These are phyloP conservation scores for Thelonectria blattea DNA, from an alignment of 2,329 filamentous ascomycete genomes.

Conservation along the genomic window DNA sequence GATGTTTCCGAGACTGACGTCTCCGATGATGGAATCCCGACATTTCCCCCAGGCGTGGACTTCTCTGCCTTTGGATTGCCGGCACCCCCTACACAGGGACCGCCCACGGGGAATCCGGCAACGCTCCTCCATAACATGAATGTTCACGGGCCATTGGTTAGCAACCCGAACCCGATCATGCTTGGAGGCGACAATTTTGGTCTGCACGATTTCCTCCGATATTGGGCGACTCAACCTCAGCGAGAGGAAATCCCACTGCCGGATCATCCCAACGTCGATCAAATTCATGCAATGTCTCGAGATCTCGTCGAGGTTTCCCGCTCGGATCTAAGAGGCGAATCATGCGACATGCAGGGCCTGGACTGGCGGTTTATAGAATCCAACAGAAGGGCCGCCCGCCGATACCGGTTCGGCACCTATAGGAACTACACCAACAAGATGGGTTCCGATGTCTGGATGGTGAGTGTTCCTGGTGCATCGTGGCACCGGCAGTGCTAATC, in stretches of 20 bases:
- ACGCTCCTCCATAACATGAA: conserved; percentile 1
- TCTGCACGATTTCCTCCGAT: conserved; percentile 56
- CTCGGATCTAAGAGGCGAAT: conserved; percentile 59
- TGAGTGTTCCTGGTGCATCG: conserved; percentile 44
- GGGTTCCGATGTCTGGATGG: conserved; percentile 54
- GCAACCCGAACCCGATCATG: conserved; percentile 44
- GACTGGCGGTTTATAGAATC: conserved; percentile 62
- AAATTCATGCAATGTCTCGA: conserved; percentile 29
- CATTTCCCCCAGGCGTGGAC: not conserved
- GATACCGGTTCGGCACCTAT: conserved; percentile 56
- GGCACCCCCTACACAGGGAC: not conserved
- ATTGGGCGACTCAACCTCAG: conserved; percentile 51
- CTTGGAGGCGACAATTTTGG: conserved; percentile 58
- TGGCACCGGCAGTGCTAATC: conserved; percentile 17
- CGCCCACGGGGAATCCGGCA: not conserved
- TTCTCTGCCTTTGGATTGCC: not conserved
- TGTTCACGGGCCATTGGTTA: conserved; percentile 34
- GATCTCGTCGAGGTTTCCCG: conserved; percentile 42
- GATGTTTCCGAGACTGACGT: conserved; percentile 10
- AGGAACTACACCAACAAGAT: conserved; percentile 63
- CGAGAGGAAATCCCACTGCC: not conserved
- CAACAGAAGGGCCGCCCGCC: conserved; percentile 55
- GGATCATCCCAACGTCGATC: not conserved
- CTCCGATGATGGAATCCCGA: not conserved
- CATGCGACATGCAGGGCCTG: conserved; percentile 64